Percentiles rank a stretch among this genome's conserved stretches.
Conservation (phyloP, 352 stramenopile genomes). For the Globisporangium canariense region DNA sequence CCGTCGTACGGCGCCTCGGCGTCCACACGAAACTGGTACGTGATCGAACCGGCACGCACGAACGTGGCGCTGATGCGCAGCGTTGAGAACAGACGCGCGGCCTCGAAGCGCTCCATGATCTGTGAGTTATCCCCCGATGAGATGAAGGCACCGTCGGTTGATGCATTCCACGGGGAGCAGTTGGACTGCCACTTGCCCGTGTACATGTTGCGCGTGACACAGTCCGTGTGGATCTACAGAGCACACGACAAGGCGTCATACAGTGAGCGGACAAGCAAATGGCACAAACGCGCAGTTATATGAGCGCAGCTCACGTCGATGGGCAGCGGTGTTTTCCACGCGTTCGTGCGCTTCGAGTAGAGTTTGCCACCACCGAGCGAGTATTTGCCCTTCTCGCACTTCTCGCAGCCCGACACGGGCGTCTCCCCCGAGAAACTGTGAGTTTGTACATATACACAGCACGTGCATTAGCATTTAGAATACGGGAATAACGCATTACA, state of each 20-base stretch:
- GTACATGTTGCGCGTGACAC: slow-evolving; percentile 73
- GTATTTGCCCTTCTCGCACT: slow-evolving; percentile 68
- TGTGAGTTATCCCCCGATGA: slow-evolving; percentile 68
- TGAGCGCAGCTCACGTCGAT: slow-evolving; percentile 33
- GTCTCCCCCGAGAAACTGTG: slow-evolving; percentile 49
- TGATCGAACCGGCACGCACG: slow-evolving; percentile 66
- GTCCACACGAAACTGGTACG: slow-evolving; percentile 76
- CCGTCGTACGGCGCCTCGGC: slow-evolving; percentile 75
- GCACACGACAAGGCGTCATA: too few relatives aligned
- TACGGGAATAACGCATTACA: neutral
- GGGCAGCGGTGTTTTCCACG: slow-evolving; percentile 57
- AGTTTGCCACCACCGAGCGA: slow-evolving; percentile 72
- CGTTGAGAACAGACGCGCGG: slow-evolving; percentile 67
- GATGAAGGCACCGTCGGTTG: slow-evolving; percentile 51
- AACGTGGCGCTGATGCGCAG: slow-evolving; percentile 73
- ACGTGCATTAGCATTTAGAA: too few relatives aligned
- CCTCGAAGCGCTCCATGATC: slow-evolving; percentile 63
- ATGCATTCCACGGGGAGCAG: slow-evolving; percentile 66
- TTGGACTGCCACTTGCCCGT: slow-evolving; percentile 74
- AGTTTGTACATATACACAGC: neutral
- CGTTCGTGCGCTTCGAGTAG: slow-evolving; percentile 65
- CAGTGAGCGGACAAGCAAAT: neutral
- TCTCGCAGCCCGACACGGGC: slow-evolving; percentile 70
- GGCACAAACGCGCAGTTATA: neutral
- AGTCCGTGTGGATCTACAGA: slow-evolving; percentile 56